Evolutionary conservation across 1,139 yeast species (phyloP), one percentile per base, ranked within the genome.

Genomic region (Saccharomyces hybrid): DNA sequence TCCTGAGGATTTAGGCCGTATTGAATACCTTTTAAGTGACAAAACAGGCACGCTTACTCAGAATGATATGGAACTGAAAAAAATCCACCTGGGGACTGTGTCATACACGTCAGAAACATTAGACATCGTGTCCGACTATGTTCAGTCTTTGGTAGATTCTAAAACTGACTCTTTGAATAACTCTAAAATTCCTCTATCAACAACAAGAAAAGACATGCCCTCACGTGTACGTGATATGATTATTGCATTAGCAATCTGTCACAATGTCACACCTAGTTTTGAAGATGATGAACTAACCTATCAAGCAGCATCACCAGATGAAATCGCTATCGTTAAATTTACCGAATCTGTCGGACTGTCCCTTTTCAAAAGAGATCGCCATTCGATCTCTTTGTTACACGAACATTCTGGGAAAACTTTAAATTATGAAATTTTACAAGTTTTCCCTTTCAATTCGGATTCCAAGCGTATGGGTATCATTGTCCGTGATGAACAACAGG

Each of bases 251-350:
- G 96, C 98, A 0, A 75, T 91, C 16, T 95, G 99, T 70, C 99
- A 95, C 69, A 90, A 90, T 63, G 99, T 95, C 29, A 95, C 99
- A 0, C 96, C 96, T 1, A 81, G 89, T 0, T 77, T 81, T 60
- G 95, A 86, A 56, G 83, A 79, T 56, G 84, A 84, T 4, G 78
- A 73, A 52, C 68, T 88, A 8, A 79, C 89, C 1, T 95, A 91
- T 68, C 99, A 95, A 71, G 99, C 99, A 0, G 97, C 98, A 0
- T 91, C 98, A 0, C 99, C 99, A 0, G 99, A 95, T 74, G 99
- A 95, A 70, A 84, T 93, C 60, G 99, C 99, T 21, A 93, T 95
- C 62, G 98, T 95, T 29, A 86, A 86, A 66, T 95, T 90, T 74
- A 88, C 97, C 1, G 95, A 88, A 60, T 71, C 76, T 4, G 95